Evolutionary conservation across 202 grass and related monocot species (phyloP).

Genomic region (Hordeum pubiflorum): DNA sequence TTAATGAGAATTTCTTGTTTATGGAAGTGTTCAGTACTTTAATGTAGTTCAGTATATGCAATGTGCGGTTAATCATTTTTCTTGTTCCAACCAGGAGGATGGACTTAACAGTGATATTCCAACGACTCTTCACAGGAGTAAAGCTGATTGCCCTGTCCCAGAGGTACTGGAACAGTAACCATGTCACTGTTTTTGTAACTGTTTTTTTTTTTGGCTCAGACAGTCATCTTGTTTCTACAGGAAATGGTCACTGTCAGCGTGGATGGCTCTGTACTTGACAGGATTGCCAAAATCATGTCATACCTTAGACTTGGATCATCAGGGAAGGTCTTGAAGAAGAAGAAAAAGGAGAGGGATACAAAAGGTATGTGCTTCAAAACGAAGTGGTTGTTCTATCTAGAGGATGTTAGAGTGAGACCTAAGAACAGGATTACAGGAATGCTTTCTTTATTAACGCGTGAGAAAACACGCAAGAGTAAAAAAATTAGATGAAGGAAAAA

Average conservation of each 20-base stretch:
- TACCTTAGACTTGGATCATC: slow-evolving; percentile 96
- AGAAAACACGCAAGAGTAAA: slow-evolving; percentile 1
- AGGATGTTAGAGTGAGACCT: slow-evolving; percentile 10
- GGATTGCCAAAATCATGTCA: slow-evolving; percentile 99
- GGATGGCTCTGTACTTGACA: slow-evolving; percentile 94
- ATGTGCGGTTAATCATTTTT: background rate
- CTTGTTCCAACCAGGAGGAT: slow-evolving; percentile 63
- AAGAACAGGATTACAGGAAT: background rate
- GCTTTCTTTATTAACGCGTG: background rate
- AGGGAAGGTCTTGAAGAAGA: slow-evolving; percentile 93
- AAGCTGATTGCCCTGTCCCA: slow-evolving; percentile 78
- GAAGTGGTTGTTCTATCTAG: background rate
- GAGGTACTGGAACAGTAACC: slow-evolving; percentile 45
- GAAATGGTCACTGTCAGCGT: slow-evolving; percentile 93
- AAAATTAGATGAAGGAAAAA: background rate
- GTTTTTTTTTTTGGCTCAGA: background rate
- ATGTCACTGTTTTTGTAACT: background rate
- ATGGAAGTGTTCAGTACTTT: background rate
- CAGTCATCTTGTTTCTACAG: slow-evolving; percentile 42
- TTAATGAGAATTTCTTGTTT: background rate
- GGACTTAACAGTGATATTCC: slow-evolving; percentile 87
- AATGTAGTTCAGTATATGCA: background rate
- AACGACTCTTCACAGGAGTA: slow-evolving; percentile 95
- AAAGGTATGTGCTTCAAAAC: slow-evolving; percentile 46
- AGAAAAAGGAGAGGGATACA: slow-evolving; percentile 79